phyloP scores from a whole-genome alignment of 106 monocot species.

The Acorus gramineus region DNA sequence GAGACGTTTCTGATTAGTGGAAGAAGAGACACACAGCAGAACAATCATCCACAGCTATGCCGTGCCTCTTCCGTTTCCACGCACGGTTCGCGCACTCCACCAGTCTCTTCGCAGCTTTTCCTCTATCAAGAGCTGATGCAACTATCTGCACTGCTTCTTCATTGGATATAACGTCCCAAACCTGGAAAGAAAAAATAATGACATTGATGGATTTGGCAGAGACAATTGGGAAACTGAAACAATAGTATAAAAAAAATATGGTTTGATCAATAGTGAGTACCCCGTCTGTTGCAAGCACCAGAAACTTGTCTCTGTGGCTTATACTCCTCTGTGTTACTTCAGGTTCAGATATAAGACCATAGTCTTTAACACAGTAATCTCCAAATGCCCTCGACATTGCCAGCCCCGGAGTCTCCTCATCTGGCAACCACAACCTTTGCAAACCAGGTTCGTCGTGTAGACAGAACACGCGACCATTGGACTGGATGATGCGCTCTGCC shows the following conservation, averaged over 20 bases:
- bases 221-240: too few relatives aligned
- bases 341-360: slow-evolving; percentile 73
- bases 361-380: slow-evolving; percentile 70
- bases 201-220: too few relatives aligned
- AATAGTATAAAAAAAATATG: too few relatives aligned
- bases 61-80: slow-evolving; percentile 67
- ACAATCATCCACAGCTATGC: slow-evolving; percentile 80
- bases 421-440: slow-evolving; percentile 70
- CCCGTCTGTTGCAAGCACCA: slow-evolving; percentile 91
- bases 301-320: slow-evolving; percentile 45
- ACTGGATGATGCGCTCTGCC: slow-evolving; percentile 60
- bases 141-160: slow-evolving; percentile 80
- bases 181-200: slow-evolving; percentile 21
- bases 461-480: slow-evolving; percentile 77
- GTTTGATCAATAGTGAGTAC: slow-evolving; percentile 15
- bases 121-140: slow-evolving; percentile 37
- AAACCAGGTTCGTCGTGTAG: slow-evolving; percentile 74
- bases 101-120: slow-evolving; percentile 59
- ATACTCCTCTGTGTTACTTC: slow-evolving; percentile 65
- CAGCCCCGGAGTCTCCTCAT: slow-evolving; percentile 53
- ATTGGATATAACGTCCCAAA: slow-evolving; percentile 94
- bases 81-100: slow-evolving; percentile 64
- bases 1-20: slow-evolving; percentile 1
- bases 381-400: slow-evolving; percentile 98
- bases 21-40: slow-evolving; percentile 90